Conservation (phyloP, 2,329 filamentous ascomycete genomes). For the Fusarium metavorans region DNA sequence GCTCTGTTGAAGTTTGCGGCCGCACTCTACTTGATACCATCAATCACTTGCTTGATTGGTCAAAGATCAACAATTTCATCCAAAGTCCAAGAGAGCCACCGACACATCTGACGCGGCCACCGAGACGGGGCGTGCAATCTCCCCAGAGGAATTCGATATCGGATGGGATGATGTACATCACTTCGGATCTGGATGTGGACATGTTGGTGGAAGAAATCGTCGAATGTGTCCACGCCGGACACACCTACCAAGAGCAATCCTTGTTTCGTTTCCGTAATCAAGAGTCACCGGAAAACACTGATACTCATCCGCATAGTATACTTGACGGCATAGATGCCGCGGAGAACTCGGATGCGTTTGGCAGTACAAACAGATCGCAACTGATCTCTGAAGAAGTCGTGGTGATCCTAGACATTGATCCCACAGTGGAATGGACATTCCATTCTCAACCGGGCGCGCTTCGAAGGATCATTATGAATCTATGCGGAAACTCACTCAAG, state of each 20-base stretch:
- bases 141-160: neutral
- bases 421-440: slow-evolving; percentile 63
- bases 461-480: slow-evolving; percentile 70
- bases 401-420: slow-evolving; percentile 55
- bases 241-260: slow-evolving; percentile 38
- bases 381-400: slow-evolving; percentile 27
- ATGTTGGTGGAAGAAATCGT: slow-evolving; percentile 59
- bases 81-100: slow-evolving; percentile 3
- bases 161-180: slow-evolving; percentile 33
- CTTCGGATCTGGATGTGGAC: slow-evolving; percentile 47
- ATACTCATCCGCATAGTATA: slow-evolving; percentile 5
- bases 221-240: slow-evolving; percentile 59
- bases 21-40: slow-evolving; percentile 66
- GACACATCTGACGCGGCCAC: neutral
- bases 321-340: slow-evolving; percentile 29
- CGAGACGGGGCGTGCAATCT: neutral
- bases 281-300: neutral
- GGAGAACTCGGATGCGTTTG: neutral
- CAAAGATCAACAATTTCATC: slow-evolving; percentile 62
- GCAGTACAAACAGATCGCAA: neutral
- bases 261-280: slow-evolving; percentile 12
- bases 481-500: slow-evolving; percentile 73
- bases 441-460: slow-evolving; percentile 64
- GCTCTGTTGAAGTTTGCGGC: slow-evolving; percentile 63
- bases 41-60: slow-evolving; percentile 65